Percentiles rank a stretch among this genome's conserved stretches.
Conservation (phyloP, 2,329 filamentous ascomycete species). For the Chrysosporium keratinophilum region DNA sequence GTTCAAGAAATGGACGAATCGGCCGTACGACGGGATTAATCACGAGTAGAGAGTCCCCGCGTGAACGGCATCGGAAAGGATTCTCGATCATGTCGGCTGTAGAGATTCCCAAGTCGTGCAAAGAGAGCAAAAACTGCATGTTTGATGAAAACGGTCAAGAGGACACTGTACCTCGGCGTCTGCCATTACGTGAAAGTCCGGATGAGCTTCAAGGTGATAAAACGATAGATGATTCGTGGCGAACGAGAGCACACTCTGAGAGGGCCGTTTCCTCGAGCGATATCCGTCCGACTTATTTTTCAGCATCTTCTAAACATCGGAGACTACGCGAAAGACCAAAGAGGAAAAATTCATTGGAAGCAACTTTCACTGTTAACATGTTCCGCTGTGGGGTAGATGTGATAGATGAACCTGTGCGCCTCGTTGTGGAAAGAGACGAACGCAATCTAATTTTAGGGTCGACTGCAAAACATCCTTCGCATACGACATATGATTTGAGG, state of each 20-base stretch:
- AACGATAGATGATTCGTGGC: conserved; percentile 21
- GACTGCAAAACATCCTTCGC: background rate
- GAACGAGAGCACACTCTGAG: background rate
- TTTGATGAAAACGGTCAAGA: background rate
- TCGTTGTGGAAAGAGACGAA: conserved; percentile 4
- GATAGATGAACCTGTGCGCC: background rate
- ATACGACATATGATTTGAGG: conserved; percentile 12
- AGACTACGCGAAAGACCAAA: background rate
- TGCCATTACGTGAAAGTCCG: conserved; percentile 27
- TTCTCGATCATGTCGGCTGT: background rate
- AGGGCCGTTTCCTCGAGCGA: conserved; percentile 24
- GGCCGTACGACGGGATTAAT: background rate
- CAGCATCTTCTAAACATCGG: conserved; percentile 10
- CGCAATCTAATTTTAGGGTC: background rate
- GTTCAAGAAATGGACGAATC: conserved; percentile 3
- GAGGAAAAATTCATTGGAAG: background rate
- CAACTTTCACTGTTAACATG: conserved; percentile 3
- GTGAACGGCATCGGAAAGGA: background rate
- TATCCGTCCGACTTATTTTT: conserved; percentile 26
- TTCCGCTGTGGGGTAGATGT: conserved; percentile 1
- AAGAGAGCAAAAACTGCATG: background rate
- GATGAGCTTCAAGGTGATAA: conserved; percentile 33
- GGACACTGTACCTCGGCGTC: conserved; percentile 1
- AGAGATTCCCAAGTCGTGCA: background rate
- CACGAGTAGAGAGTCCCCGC: background rate